Percentiles rank a stretch among this genome's conserved stretches.
phyloP scores from a whole-genome alignment of 2,329 filamentous ascomycete species.

The Fusarium compactum region DNA sequence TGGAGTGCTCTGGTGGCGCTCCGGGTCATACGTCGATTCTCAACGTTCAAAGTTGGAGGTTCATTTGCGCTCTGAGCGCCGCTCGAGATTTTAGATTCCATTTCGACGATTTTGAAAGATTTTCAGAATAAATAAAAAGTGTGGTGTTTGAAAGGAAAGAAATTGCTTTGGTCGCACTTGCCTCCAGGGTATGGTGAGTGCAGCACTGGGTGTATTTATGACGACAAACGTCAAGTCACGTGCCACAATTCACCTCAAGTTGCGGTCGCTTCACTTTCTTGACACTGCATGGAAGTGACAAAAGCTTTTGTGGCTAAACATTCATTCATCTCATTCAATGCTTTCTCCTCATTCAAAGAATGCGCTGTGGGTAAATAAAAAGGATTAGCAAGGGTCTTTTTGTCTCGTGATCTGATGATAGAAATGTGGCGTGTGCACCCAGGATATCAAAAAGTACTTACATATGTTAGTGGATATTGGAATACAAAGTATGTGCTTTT shows the following conservation, averaged over 20 bases:
- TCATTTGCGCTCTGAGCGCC: background rate
- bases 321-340: background rate
- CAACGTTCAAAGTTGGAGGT: background rate
- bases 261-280: background rate
- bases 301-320: background rate
- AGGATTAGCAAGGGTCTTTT: background rate
- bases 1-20: background rate
- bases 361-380: background rate
- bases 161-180: background rate
- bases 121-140: background rate
- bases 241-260: background rate
- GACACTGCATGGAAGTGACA: background rate
- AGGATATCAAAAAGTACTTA: no score
- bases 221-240: conserved; percentile 23
- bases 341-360: background rate
- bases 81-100: conserved; percentile 8
- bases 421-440: no score
- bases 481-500: background rate
- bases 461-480: no score
- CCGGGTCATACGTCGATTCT: background rate
- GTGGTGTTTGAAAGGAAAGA: background rate
- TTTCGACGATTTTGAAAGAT: background rate
- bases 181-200: conserved; percentile 25
- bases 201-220: background rate
- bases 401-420: background rate